Percentiles rank a stretch among this genome's conserved stretches.
These are phyloP conservation scores for Phytophthora cactorum DNA, from an alignment of 352 stramenopile genomes.

Conservation along the genomic window DNA sequence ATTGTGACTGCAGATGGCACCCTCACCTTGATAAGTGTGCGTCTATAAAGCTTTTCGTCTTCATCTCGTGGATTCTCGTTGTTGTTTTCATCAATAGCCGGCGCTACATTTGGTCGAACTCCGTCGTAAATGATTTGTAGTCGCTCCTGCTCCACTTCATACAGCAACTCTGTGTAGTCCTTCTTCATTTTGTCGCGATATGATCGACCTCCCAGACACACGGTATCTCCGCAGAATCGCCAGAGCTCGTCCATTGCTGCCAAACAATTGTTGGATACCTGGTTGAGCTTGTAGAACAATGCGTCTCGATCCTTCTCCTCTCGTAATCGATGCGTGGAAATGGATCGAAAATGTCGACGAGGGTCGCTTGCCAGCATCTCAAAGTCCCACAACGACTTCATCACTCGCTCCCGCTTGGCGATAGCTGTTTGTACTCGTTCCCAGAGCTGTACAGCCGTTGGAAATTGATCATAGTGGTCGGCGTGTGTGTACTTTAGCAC, in stretches of 20 bases:
- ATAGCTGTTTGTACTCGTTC: conserved; percentile 57
- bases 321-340: conserved; percentile 64
- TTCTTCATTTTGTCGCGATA: conserved; percentile 81
- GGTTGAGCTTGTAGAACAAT: conserved; percentile 64
- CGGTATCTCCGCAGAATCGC: conserved; percentile 45
- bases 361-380: conserved; percentile 72
- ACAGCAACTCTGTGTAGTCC: conserved; percentile 78
- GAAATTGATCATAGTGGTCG: conserved; percentile 65
- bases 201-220: conserved; percentile 47
- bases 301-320: conserved; percentile 75
- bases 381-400: conserved; percentile 51
- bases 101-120: conserved; percentile 26
- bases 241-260: conserved; percentile 58
- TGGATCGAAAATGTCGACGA: conserved; percentile 67
- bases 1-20: conserved; percentile 14
- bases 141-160: conserved; percentile 72
- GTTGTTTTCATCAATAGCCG: conserved; percentile 13
- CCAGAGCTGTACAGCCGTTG: conserved; percentile 67
- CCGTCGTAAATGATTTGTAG: conserved; percentile 64
- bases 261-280: conserved; percentile 48
- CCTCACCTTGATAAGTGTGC: conserved; percentile 23
- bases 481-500: conserved; percentile 81
- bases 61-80: conserved; percentile 6
- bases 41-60: conserved; percentile 6
- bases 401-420: conserved; percentile 47